A percentile compares a stretch with the other conserved stretches of the same genome.
Conservation (phyloP, 2,329 filamentous ascomycete species). For the Colletotrichum plurivorum region DNA sequence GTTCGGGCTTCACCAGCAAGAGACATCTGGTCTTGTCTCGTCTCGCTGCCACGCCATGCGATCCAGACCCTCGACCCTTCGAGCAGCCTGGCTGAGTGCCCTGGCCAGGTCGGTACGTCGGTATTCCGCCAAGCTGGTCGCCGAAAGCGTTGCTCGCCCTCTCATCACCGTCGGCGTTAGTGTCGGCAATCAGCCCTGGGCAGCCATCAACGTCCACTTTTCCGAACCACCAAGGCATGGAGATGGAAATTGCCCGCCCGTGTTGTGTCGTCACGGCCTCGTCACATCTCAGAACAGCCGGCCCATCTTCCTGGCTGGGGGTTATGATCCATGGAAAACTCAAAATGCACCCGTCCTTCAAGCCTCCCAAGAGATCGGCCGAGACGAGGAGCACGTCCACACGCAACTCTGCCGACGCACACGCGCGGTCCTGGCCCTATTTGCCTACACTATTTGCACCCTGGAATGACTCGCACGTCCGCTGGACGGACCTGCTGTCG, state of each 20-base stretch:
- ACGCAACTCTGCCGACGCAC: constrained; percentile 14
- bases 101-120: too few species aligned
- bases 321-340: neutral
- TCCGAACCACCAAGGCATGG: neutral
- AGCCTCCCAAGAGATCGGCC: constrained; percentile 18
- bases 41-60: constrained; percentile 30
- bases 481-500: neutral
- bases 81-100: too few species aligned
- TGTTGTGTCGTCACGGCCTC: neutral
- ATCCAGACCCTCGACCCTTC: neutral
- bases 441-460: constrained; percentile 7
- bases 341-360: constrained; percentile 11
- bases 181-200: neutral
- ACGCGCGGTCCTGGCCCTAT: neutral
- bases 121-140: neutral
- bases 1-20: constrained; percentile 20
- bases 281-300: neutral
- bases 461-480: constrained; percentile 35
- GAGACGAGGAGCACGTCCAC: constrained; percentile 24
- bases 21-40: constrained; percentile 29
- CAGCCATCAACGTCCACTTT: constrained; percentile 21
- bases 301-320: neutral
- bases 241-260: constrained; percentile 6
- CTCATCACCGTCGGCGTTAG: neutral
- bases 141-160: constrained; percentile 20